phyloP scores from a whole-genome alignment of 2,329 filamentous ascomycete genomes.

The Exophiala phaeomuriformis region DNA sequence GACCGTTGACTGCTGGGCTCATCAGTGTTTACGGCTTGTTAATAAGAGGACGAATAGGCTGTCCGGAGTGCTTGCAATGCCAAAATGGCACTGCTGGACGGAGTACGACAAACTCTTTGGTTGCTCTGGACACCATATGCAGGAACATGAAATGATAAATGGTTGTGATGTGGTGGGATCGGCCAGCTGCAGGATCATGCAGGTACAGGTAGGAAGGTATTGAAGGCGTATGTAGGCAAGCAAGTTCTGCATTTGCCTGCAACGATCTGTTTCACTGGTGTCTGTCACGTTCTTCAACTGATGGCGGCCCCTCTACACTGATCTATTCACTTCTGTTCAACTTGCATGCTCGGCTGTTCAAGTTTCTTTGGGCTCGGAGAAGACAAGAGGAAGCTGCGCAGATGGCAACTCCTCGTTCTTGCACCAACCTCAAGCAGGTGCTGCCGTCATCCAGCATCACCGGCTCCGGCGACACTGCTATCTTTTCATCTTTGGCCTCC shows the following conservation, averaged over 20 bases:
- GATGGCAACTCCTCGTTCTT: slow-evolving; percentile 8
- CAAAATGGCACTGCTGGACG: not conserved
- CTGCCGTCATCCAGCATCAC: slow-evolving; percentile 8
- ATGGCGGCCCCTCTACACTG: not conserved
- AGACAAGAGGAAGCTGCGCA: slow-evolving; percentile 6
- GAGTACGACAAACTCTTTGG: not conserved
- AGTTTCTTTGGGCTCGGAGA: not conserved
- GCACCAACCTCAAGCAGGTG: slow-evolving; percentile 12
- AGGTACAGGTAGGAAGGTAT: not conserved
- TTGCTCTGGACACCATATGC: not conserved
- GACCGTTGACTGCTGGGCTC: too few relatives aligned
- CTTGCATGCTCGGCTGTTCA: not conserved
- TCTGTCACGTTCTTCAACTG: not conserved
- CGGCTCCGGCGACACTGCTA: not conserved
- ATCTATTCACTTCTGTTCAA: not conserved
- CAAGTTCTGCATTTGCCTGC: not conserved
- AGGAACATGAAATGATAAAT: not conserved
- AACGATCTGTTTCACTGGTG: not conserved
- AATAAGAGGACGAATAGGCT: too few relatives aligned
- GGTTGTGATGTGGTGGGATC: not conserved
- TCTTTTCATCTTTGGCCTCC: slow-evolving; percentile 1
- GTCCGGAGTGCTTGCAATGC: too few relatives aligned
- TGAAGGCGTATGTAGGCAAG: not conserved
- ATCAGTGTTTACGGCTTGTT: too few relatives aligned
- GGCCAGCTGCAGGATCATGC: not conserved